These are phyloP conservation scores for Leptographium procerum DNA, from an alignment of 2,329 filamentous ascomycete species.

Conservation along the genomic window DNA sequence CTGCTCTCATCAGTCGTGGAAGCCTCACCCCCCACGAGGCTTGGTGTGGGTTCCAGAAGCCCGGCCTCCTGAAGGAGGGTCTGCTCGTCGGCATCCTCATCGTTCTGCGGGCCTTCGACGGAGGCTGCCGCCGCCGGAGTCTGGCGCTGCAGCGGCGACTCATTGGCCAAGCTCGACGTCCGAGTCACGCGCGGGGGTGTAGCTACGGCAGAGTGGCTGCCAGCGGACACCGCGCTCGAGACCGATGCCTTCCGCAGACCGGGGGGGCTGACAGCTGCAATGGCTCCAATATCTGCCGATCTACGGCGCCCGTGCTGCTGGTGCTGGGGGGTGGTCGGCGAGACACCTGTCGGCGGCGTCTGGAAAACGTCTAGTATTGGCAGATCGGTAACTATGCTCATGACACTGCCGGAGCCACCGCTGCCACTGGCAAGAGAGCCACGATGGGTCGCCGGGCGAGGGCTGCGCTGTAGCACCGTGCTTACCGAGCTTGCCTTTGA, in stretches of 20 bases:
- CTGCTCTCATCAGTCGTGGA: constrained; percentile 25
- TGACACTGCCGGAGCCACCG: background rate
- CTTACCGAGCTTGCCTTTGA: constrained; percentile 23
- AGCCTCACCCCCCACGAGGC: background rate
- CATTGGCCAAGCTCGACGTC: constrained; percentile 15
- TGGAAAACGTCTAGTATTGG: constrained; percentile 34
- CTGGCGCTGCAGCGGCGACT: background rate
- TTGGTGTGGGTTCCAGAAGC: constrained; percentile 35
- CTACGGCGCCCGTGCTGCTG: constrained; percentile 26
- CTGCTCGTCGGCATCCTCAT: constrained; percentile 51
- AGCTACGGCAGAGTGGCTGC: constrained; percentile 20
- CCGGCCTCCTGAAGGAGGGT: constrained; percentile 58
- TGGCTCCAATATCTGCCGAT: constrained; percentile 30
- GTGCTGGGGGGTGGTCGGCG: constrained; percentile 21
- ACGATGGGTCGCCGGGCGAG: constrained; percentile 23
- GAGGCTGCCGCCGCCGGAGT: background rate
- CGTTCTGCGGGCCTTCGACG: constrained; percentile 12
- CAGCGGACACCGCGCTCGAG: constrained; percentile 29
- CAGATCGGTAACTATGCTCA: constrained; percentile 21
- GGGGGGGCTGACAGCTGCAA: constrained; percentile 22
- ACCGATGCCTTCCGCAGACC: constrained; percentile 29
- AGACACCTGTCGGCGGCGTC: constrained; percentile 33
- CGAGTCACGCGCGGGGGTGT: constrained; percentile 21
- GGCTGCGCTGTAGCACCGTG: constrained; percentile 21
- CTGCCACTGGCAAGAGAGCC: constrained; percentile 14